Percentiles rank a stretch among this genome's conserved stretches.
Conservation (phyloP, 805 yeast genomes). For the Wickerhamomyces rabaulensis region DNA sequence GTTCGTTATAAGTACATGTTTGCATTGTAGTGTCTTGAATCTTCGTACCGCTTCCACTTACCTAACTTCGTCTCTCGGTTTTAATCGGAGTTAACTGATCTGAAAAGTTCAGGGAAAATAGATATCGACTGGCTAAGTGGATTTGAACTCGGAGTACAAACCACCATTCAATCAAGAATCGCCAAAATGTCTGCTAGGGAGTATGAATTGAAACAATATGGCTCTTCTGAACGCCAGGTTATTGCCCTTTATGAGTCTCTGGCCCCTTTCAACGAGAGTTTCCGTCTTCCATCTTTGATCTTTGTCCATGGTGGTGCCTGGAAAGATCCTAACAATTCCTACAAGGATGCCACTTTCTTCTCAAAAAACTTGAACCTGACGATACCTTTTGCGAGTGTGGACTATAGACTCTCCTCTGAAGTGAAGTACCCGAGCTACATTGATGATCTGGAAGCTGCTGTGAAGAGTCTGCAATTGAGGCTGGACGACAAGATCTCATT, state of each 20-base stretch:
- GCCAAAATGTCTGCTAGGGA: not conserved
- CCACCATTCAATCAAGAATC: too few species aligned
- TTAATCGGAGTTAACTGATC: too few species aligned
- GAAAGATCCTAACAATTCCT: slow-evolving; percentile 66
- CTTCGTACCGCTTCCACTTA: too few species aligned
- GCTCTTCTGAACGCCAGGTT: not conserved
- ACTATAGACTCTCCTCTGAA: slow-evolving; percentile 65
- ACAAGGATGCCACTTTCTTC: slow-evolving; percentile 43
- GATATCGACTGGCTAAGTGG: too few species aligned
- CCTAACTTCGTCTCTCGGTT: too few species aligned
- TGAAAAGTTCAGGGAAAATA: too few species aligned
- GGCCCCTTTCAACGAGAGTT: not conserved
- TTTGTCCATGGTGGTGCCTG: slow-evolving; percentile 89
- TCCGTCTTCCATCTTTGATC: slow-evolving; percentile 31
- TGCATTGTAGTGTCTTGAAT: too few species aligned
- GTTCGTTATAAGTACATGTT: too few species aligned
- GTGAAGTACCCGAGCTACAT: slow-evolving; percentile 58
- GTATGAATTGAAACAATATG: not conserved
- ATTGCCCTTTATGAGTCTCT: not conserved
- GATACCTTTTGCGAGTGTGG: slow-evolving; percentile 32
- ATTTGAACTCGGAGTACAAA: too few species aligned
- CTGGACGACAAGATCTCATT: slow-evolving; percentile 24
- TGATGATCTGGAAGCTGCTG: slow-evolving; percentile 45
- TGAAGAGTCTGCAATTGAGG: slow-evolving; percentile 5
- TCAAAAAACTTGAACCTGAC: slow-evolving; percentile 13